Evolutionary conservation across 306 rosid genomes (phyloP).

Genomic region (Prunus mume): DNA sequence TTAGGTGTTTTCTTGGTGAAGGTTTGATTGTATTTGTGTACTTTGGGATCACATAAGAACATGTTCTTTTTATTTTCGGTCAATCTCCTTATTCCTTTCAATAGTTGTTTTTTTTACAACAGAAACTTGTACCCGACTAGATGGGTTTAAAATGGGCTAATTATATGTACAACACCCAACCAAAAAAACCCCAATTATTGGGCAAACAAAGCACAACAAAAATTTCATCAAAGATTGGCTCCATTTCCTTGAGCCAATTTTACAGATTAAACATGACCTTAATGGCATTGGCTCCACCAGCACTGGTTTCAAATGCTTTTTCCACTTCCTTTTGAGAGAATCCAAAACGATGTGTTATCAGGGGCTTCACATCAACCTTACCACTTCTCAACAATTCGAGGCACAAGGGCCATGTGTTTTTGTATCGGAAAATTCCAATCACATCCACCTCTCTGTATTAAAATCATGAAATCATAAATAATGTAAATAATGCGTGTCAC

Average conservation of each 20-base stretch:
- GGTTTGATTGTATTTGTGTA: too few relatives aligned
- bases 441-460: constrained; percentile 35
- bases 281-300: constrained; percentile 40
- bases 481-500: background rate
- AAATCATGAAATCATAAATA: background rate
- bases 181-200: too few relatives aligned
- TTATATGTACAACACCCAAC: too few relatives aligned
- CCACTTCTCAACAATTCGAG: constrained; percentile 39
- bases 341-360: constrained; percentile 45
- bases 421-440: constrained; percentile 42
- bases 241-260: background rate
- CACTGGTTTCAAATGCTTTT: constrained; percentile 40
- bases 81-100: too few relatives aligned
- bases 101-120: too few relatives aligned
- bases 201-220: too few relatives aligned
- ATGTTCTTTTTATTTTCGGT: too few relatives aligned
- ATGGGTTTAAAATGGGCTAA: too few relatives aligned
- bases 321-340: constrained; percentile 37
- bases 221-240: too few relatives aligned
- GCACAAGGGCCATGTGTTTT: constrained; percentile 51
- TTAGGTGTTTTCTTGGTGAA: too few relatives aligned
- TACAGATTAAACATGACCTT: constrained; percentile 48
- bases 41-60: too few relatives aligned
- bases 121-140: too few relatives aligned
- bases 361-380: constrained; percentile 39